Percentiles rank a stretch among this genome's conserved stretches.
These are phyloP conservation scores for Corymbia citriodora DNA, from an alignment of 441 rosid genomes.

Conservation along the genomic window DNA sequence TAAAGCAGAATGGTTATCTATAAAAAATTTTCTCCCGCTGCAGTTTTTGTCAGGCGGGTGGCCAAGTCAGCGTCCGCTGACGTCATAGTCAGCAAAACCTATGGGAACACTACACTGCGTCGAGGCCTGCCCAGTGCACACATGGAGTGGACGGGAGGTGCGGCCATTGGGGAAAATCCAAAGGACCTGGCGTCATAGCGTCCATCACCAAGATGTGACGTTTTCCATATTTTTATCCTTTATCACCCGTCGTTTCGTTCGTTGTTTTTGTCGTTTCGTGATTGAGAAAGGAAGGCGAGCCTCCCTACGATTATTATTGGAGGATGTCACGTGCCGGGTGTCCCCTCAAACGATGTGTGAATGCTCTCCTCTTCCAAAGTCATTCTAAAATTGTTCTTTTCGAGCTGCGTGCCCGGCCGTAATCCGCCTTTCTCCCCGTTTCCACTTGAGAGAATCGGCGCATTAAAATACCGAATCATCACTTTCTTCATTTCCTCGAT, in stretches of 20 bases:
- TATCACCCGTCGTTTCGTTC: neutral
- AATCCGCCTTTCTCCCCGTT: neutral
- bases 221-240: neutral
- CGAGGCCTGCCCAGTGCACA: neutral
- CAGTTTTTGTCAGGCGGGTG: fast-evolving
- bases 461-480: neutral
- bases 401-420: neutral
- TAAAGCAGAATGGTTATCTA: too few relatives aligned
- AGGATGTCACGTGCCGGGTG: neutral
- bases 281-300: neutral
- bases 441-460: neutral
- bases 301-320: neutral
- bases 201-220: neutral
- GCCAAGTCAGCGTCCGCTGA: neutral
- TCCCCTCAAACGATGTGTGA: neutral
- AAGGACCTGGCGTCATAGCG: neutral
- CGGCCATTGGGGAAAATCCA: neutral
- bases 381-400: neutral
- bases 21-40: fast-evolving
- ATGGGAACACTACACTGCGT: neutral
- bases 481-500: neutral
- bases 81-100: neutral
- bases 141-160: neutral
- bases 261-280: neutral
- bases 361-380: neutral